These are phyloP conservation scores for Wickerhamiella hasegawae DNA, from an alignment of 805 yeast genomes.

Conservation along the genomic window DNA sequence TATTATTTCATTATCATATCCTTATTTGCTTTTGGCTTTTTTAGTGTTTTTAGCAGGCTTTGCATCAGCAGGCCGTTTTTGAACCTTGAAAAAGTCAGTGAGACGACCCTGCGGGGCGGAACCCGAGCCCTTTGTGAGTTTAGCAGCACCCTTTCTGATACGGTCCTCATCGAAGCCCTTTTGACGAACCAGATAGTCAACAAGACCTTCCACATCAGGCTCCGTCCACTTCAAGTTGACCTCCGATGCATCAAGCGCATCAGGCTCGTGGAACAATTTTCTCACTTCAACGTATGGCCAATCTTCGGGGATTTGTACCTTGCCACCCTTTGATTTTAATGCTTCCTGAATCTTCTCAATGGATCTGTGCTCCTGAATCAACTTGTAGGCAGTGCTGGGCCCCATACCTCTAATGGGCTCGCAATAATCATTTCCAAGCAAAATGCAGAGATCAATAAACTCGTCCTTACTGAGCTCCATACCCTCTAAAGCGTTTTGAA, in stretches of 20 bases:
- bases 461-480: constrained; percentile 56
- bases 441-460: constrained; percentile 81
- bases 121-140: constrained; percentile 69
- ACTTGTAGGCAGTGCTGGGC: constrained; percentile 81
- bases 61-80: constrained; percentile 3
- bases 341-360: constrained; percentile 62
- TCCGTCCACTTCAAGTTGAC: constrained; percentile 70
- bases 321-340: constrained; percentile 38
- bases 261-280: constrained; percentile 69
- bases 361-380: constrained; percentile 70
- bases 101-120: constrained; percentile 80
- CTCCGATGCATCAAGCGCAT: constrained; percentile 45
- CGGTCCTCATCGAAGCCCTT: constrained; percentile 92
- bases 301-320: constrained; percentile 76
- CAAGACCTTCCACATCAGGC: constrained; percentile 73
- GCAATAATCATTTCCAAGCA: constrained; percentile 94
- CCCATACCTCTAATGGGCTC: constrained; percentile 93
- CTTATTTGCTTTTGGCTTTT: constrained; percentile 1
- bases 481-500: constrained; percentile 53
- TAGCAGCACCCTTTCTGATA: constrained; percentile 71
- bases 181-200: constrained; percentile 67
- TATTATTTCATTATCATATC: neutral
- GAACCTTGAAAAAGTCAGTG: constrained; percentile 76
- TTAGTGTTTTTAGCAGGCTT: constrained; percentile 3
- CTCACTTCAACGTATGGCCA: constrained; percentile 91